Base-by-base conservation (phyloP, 2,329 filamentous ascomycete species). In the Neodidymelliopsis sp. region DNA sequence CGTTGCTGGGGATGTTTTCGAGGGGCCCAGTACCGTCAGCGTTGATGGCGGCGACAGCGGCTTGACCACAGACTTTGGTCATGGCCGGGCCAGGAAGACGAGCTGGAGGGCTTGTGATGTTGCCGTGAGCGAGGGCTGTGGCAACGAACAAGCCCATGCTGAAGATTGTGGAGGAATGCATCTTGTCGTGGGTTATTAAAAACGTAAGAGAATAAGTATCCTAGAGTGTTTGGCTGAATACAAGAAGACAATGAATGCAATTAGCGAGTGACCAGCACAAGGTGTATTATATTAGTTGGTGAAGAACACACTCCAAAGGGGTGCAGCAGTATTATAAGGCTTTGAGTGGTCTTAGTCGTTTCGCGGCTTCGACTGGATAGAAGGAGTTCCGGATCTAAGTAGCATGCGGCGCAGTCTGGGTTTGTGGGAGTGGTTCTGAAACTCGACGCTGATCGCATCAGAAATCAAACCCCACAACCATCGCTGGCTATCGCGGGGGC, bases 1-100 rank as follows among this genome's bases (percentile, higher is more conserved):
- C 71, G 70, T 77, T 81, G 68, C 78, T 78, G 47, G 54, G 57
- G 57, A 76, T 78, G 37, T 79, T 71, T 60, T 82, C 78, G 22
- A 69, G 56, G 24, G 66, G 66, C 1, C 59, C 65, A 25, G 66
- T 70, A 29, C 62, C 62, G 73, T 84, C 81, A 25, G 76, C 69
- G 28, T 66, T 55, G 66, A 82, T 77, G 68, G 79, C 79, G 71
- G 75, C 72, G 60, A 77, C 76, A 54, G 81, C 77, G 65, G 81
- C 78, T 45, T 76, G 59, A 27, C 82, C 81, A 60, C 82, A 85
- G 49, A 77, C 77, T 15, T 74, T 60, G 39, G 73, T 57, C 71
- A 82, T 79, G 53, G 78, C 78, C 22, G 70, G 30, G 31, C 81
- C 82, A 7, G 80, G 77, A 55, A 77, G 73, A 56, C 82, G 79